phyloP scores from a whole-genome alignment of 73 alveolate species.

The Tetrahymena thermophila region DNA sequence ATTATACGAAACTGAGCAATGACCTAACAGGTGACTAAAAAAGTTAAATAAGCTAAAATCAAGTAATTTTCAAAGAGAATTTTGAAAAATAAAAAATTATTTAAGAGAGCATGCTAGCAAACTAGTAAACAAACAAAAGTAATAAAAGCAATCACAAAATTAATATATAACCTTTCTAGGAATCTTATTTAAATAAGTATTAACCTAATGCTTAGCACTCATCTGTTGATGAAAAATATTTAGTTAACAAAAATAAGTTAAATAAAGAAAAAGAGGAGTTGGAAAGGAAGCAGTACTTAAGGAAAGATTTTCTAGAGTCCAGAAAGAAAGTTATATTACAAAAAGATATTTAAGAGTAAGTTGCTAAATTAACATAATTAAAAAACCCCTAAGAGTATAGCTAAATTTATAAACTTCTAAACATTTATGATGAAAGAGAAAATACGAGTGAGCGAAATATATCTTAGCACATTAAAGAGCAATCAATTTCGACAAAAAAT shows the following conservation, averaged over 20 bases:
- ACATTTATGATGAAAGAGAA: neutral
- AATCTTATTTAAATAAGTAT: neutral
- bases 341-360: neutral
- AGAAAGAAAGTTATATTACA: neutral
- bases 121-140: neutral
- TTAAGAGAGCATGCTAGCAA: neutral
- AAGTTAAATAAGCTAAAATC: neutral
- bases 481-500: neutral
- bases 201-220: neutral
- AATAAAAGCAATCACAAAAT: neutral
- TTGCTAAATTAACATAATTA: neutral
- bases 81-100: neutral
- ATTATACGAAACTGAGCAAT: neutral
- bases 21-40: neutral
- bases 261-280: neutral
- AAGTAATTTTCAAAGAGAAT: neutral
- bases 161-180: neutral
- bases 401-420: neutral
- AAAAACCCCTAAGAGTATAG: neutral
- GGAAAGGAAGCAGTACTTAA: neutral
- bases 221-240: neutral
- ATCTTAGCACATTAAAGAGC: neutral
- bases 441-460: neutral
- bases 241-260: too few relatives aligned
- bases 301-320: neutral